Percentiles rank a stretch among this genome's conserved stretches.
Evolutionary conservation across 768 basidiomycete genomes (phyloP).

Genomic region (Russula dissimulans): DNA sequence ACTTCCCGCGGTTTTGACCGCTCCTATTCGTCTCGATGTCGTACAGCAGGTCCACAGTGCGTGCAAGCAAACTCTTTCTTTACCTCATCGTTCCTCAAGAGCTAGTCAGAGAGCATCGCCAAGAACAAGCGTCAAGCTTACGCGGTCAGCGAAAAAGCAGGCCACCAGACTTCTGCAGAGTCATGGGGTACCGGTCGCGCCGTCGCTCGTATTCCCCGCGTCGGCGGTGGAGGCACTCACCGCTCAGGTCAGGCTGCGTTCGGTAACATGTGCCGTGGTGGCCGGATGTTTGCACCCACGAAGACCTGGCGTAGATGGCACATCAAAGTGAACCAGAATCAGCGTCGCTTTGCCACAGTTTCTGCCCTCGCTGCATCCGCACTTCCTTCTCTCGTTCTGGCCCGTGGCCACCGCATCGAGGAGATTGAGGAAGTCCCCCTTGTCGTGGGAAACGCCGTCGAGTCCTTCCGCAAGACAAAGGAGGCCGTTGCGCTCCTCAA

Average conservation of each 20-base stretch:
- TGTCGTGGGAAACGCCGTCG: constrained; percentile 68
- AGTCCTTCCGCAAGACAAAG: constrained; percentile 93
- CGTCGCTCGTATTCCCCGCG: constrained; percentile 99
- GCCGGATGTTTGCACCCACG: constrained; percentile 99
- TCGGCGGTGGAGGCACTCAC: constrained; percentile 96
- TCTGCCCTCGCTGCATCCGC: constrained; percentile 98
- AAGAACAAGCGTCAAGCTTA: constrained; percentile 98
- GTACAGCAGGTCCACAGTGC: constrained; percentile 98
- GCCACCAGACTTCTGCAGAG: constrained; percentile 97
- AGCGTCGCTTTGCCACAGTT: constrained; percentile 94
- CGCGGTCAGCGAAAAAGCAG: constrained; percentile 94
- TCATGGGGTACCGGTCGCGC: constrained; percentile 99
- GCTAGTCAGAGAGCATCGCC: constrained; percentile 75
- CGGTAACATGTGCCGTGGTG: constrained; percentile 99
- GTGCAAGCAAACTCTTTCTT: constrained; percentile 29
- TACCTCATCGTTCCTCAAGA: neutral
- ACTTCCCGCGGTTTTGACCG: constrained; percentile 92
- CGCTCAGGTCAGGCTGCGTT: constrained; percentile 99
- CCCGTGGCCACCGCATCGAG: constrained; percentile 98
- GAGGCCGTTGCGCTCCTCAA: constrained; percentile 93
- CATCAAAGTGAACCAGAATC: constrained; percentile 99
- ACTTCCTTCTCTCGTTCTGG: constrained; percentile 95
- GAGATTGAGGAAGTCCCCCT: constrained; percentile 93
- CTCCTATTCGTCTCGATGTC: constrained; percentile 97
- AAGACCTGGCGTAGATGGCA: constrained; percentile 99